Conservation (phyloP, 148 eudicot genomes). For the Diospyros kaki region DNA sequence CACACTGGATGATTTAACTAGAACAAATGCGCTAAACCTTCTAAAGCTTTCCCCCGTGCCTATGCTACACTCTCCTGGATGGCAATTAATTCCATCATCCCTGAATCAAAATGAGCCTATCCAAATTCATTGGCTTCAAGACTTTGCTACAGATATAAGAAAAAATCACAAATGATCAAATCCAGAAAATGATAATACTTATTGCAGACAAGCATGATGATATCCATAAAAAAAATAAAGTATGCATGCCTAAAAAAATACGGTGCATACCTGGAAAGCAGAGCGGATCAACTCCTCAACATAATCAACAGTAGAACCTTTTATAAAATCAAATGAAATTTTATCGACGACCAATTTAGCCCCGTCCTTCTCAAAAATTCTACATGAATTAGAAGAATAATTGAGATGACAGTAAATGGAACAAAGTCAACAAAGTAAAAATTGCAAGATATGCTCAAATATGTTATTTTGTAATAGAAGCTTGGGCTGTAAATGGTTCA, state of each 20-base stretch:
- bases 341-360: constrained; percentile 84
- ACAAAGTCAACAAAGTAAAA: background rate
- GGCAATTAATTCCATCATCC: background rate
- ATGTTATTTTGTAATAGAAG: background rate
- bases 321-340: constrained; percentile 84
- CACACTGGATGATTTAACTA: no score
- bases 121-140: background rate
- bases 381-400: constrained; percentile 20
- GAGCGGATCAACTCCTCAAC: constrained; percentile 97
- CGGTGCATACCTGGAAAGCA: constrained; percentile 74
- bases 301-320: constrained; percentile 93
- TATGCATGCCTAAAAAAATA: constrained; percentile 5
- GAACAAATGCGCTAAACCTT: no score
- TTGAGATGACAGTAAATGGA: background rate
- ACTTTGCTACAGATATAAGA: background rate
- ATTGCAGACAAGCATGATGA: background rate
- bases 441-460: background rate
- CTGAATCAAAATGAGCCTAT: background rate
- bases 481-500: background rate
- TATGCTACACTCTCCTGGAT: background rate
- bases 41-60: background rate
- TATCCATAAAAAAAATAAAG: background rate
- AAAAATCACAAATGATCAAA: background rate
- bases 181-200: background rate
- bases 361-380: constrained; percentile 87